Conservation (phyloP, 192 early-diverging fungal species). For the Umbelopsis sp. region DNA sequence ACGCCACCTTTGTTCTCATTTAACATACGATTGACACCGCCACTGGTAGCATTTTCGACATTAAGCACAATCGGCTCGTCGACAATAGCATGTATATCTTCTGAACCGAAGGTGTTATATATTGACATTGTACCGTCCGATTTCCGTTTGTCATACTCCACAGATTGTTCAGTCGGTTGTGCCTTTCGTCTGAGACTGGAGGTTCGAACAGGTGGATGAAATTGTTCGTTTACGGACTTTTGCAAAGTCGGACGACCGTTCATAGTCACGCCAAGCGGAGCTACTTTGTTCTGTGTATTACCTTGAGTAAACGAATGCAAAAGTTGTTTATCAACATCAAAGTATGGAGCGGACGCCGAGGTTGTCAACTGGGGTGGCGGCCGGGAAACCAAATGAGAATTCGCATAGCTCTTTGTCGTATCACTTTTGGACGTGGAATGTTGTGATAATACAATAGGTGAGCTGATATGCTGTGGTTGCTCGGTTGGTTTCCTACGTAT, state of each 20-base stretch:
- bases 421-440: background rate
- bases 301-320: background rate
- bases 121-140: conserved; percentile 12
- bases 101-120: conserved; percentile 4
- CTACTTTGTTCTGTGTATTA: background rate
- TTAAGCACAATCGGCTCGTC: background rate
- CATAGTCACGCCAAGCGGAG: background rate
- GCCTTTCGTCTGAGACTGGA: background rate
- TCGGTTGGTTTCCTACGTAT: background rate
- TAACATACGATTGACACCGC: background rate
- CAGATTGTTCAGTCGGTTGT: background rate
- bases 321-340: background rate
- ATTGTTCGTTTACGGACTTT: background rate
- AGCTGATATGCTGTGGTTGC: background rate
- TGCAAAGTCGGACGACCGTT: background rate
- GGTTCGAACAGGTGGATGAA: background rate
- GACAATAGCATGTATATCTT: conserved; percentile 12
- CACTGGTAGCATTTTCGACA: background rate
- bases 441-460: background rate
- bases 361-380: background rate
- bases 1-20: conserved; percentile 12
- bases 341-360: background rate
- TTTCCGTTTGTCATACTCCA: conserved; percentile 4
- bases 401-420: background rate
- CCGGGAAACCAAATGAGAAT: background rate